phyloP scores from a whole-genome alignment of 306 rosid species.

The Vigna radiata region DNA sequence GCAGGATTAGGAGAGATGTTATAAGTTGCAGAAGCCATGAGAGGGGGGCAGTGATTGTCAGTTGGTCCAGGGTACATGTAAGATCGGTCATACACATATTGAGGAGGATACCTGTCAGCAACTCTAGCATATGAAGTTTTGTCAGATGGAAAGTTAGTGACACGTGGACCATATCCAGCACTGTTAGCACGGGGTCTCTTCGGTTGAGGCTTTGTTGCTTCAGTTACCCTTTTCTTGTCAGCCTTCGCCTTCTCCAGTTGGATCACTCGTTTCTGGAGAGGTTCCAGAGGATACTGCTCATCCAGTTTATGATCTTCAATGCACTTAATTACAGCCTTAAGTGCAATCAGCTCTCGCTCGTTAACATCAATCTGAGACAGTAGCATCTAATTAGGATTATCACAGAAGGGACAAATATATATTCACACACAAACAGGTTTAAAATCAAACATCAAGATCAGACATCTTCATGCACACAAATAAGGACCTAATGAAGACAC shows the following conservation, averaged over 20 bases:
- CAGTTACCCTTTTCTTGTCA: slow-evolving; percentile 92
- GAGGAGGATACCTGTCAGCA: slow-evolving; percentile 83
- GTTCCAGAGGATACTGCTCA: slow-evolving; percentile 81
- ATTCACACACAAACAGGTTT: neutral
- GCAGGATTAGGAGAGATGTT: slow-evolving; percentile 75
- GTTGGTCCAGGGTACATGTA: slow-evolving; percentile 77
- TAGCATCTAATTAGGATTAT: slow-evolving; percentile 22
- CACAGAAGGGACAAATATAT: neutral
- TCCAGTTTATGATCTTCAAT: slow-evolving; percentile 94
- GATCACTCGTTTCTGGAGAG: slow-evolving; percentile 73
- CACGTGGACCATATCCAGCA: slow-evolving; percentile 74
- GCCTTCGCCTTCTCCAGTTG: slow-evolving; percentile 95
- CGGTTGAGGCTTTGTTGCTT: slow-evolving; percentile 92
- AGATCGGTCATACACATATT: slow-evolving; percentile 77
- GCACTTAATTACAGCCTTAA: slow-evolving; percentile 82
- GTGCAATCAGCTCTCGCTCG: slow-evolving; percentile 91
- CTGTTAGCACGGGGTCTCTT: slow-evolving; percentile 96
- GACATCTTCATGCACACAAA: neutral
- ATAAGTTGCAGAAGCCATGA: slow-evolving; percentile 71
- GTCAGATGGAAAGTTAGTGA: slow-evolving; percentile 69
- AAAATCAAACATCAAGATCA: neutral
- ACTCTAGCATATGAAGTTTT: slow-evolving; percentile 80
- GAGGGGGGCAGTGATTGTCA: slow-evolving; percentile 77
- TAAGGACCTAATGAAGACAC: neutral
- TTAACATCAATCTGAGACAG: slow-evolving; percentile 83